Base-by-base conservation (phyloP, 2,329 filamentous ascomycete genomes). In the Uncinocarpus reesii region DNA sequence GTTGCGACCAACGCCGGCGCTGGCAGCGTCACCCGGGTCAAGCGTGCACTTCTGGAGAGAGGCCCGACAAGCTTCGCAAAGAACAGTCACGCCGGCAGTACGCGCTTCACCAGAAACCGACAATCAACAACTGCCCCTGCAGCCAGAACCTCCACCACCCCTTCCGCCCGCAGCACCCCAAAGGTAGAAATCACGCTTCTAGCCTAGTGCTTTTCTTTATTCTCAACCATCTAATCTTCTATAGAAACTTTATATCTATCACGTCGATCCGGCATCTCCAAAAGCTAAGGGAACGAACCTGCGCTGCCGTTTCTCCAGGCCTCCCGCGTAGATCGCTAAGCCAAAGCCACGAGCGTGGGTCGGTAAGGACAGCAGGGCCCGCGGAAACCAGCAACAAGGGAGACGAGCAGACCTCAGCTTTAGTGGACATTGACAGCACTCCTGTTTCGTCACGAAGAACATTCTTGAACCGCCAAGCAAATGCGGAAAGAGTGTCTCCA, bases 401-500 rank as follows among this genome's bases (percentile, higher is more conserved):
- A 26, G 21, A 16, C 11, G 37, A 16, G 20, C 21, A 41, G 15
- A 23, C 10, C 13, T 18, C 18, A 18, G 18, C 32, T 35, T 13
- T 7, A 35, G 13, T 11, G 24, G 16, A 11, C 16, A 23, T 10
- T 13, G 8, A 21, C 10, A 5, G 2, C 10, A n/a, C 11, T 1
- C 11, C 21, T 15, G 15, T 11, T 31, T 10, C 44, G 1, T 10
- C 18, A 18, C 2, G n/a, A 6, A 48, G 51, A 18, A 54, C 60
- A 6, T 65, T 68, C 41, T 62, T 68, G 20, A 63, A 67, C 48
- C 64, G 60, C 1, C 66, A 69, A 49, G 48, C 43, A 3, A 56
- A 58, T 36, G 64, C 65, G 11, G 48, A 50, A 2, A 59, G 61
- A 23, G 56, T 69, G 4, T 67, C 64, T 2, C 63, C 65, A 0